Base-by-base conservation (phyloP, 1,139 yeast species). In the Yarrowia galli region DNA sequence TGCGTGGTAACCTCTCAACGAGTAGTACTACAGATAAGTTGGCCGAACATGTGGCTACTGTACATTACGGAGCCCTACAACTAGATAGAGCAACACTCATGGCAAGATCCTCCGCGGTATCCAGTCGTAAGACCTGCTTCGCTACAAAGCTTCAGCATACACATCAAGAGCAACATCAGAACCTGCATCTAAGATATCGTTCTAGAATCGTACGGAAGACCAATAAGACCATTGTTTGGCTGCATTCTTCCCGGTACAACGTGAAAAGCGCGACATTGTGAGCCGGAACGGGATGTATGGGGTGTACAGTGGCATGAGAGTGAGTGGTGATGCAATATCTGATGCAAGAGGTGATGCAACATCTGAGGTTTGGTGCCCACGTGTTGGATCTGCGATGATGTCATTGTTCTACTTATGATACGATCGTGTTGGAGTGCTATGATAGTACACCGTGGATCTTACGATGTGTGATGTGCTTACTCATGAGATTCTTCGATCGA, bases 121-220 rank as follows among this genome's bases (percentile, higher is more conserved):
- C 32, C 32, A 28, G 32, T 28, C 32, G 32, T 3, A 28, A 28
- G 32, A 43, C 20, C 43, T n/a, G 43, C 43, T n/a, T 40, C n/a
- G 3, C 12, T 16, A 13, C 13, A n/a, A 16, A 13, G 23, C 48
- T 23, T 46, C 13, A 3, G 3, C 35, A 46, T 2, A 22, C 16
- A 48, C 53, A 48, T 48, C 36, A 9, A 15, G 22, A 48, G 53
- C 53, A 48, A 48, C 16, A 42, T 23, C 5, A 13, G 35, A 46
- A 25, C 53, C 53, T 48, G 53, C 53, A 48, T 48, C 22, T 10
- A 9, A n/a, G 23, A 28, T n/a, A 28, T 48, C 38, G 38, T 48
- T 48, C 53, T 48, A 28, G 53, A 48, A 48, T 28, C 23, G 22
- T 25, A 28, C 53, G 12, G 36, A 48, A 46, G 20, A 16, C 38